Evolutionary conservation across 176 grass and related monocot species (phyloP), one percentile per base, ranked within the genome.

Genomic region (Phyllostachys edulis): DNA sequence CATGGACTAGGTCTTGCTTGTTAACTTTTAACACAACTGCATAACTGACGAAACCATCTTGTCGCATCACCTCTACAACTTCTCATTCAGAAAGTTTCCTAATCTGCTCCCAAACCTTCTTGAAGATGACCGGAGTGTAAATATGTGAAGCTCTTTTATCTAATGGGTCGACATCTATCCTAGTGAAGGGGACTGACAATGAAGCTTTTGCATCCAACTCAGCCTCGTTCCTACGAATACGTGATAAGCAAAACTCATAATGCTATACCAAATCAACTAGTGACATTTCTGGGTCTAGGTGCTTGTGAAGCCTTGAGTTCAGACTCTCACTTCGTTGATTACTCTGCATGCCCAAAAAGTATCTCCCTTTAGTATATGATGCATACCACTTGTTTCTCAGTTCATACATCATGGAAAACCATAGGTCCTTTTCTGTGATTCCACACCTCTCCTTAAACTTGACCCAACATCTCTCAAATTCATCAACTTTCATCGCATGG

Each of bases 241-340:
- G 62, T 9, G 63, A 40, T 21, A 79, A 18, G 38, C 29, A 65
- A 71, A 70, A 45, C 29, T 78, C 86, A 71, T 71, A 84, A 38
- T 83, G 80, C 50, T 83, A 37, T 2, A 88, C 47, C 29, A 84
- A 54, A 84, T 84, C 64, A 4, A 78, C 21, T 5, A 88, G 29
- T 32, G 32, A 61, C 79, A 83, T 70, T 9, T 60, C 40, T 44
- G 63, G 14, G 9, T 84, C 72, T 1, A 83, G 47, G 71, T 83
- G 44, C 7, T 5, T 88, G 62, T 71, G 63, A 29, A 73, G 23
- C 44, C 70, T 11, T 32, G 70, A 73, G 70, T 73, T 51, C 3
- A 83, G 50, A 36, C 37, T 83, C 24, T 88, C 79, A 14, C 61
- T 83, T 16, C 49, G 4, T 23, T 83, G 72, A 41, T 83, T 88